phyloP scores from a whole-genome alignment of 2,329 filamentous ascomycete species.

The Penicillium sp. region DNA sequence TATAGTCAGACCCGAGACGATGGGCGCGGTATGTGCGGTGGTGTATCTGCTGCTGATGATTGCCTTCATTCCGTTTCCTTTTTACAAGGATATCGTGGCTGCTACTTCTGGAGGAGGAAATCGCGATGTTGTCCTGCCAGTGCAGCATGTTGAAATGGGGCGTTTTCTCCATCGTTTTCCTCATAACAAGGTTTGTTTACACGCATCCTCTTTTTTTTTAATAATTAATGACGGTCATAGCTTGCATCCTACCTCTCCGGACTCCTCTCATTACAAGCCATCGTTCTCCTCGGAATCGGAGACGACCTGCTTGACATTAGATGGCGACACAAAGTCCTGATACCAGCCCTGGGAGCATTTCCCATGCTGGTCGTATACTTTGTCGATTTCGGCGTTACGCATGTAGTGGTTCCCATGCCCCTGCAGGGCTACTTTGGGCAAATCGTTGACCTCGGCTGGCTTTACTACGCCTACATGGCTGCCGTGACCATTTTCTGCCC shows the following conservation, averaged over 20 bases:
- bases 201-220: not conserved
- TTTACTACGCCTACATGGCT: constrained; percentile 97
- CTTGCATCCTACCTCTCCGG: constrained; percentile 93
- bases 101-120: constrained; percentile 93
- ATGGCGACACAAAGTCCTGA: constrained; percentile 98
- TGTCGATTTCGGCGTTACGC: constrained; percentile 95
- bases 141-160: constrained; percentile 72
- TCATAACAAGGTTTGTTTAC: constrained; percentile 72
- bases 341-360: constrained; percentile 88
- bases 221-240: constrained; percentile 41
- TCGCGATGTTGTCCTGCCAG: constrained; percentile 73
- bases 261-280: constrained; percentile 85
- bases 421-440: constrained; percentile 80
- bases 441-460: constrained; percentile 72
- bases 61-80: constrained; percentile 90
- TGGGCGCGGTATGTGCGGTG: constrained; percentile 89
- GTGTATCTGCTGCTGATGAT: constrained; percentile 89
- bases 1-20: constrained; percentile 70
- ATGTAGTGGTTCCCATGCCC: constrained; percentile 83
- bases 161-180: constrained; percentile 88
- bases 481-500: constrained; percentile 95
- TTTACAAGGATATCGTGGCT: constrained; percentile 96
- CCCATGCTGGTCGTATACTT: constrained; percentile 96
- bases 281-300: constrained; percentile 84
- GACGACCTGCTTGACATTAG: constrained; percentile 98